Evolutionary conservation across 768 basidiomycete genomes (phyloP), one percentile per base, ranked within the genome.

Genomic region (Suillus sp.): DNA sequence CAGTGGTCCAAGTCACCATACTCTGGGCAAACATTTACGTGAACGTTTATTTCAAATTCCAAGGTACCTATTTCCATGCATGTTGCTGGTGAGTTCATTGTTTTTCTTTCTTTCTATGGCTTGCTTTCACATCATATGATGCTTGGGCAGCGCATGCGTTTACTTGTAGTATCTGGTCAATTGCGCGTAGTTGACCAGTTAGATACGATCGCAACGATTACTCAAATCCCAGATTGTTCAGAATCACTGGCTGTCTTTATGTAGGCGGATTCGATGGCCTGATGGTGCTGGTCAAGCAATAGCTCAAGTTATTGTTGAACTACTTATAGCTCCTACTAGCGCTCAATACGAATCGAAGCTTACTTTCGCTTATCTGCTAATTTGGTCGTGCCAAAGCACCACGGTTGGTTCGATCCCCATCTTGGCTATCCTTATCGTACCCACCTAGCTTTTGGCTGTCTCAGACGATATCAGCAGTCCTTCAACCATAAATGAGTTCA

Each of bases 251-350:
- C 32, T 53, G 10, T 53, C 10, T 53, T 53, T 20, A 53, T 53
- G 20, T 13, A 34, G 32, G 51, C 4, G 10, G 18, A 10, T 30
- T 20, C 30, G 30, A 53, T 13, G 32, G 34, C 51, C 20, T 34
- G 20, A 18, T 10, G 11, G 30, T 53, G 18, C 50, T 30, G 5
- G 51, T 53, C 51, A 30, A 18, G 5, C 30, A 53, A 35, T n/a
- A 1, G 30, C 4, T 9, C n/a, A 37, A 37, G 32, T 22, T 55
- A 35, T 55, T 14, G 35, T 37, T 35, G 13, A 22, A 34, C 38
- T 57, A 40, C 38, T 56, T 56, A 56, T 56, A 56, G 54, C 54
- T 55, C 18, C 18, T 53, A 32, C 37, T 20, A 53, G 30, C 18
- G 18, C 30, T 53, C 18, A 6, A 30, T 27, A 40, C 18, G 22